Evolutionary conservation across 108 stramenopile genomes (phyloP), one percentile per base, ranked within the genome.

Genomic region (Pseudonitzschia multistriata): DNA sequence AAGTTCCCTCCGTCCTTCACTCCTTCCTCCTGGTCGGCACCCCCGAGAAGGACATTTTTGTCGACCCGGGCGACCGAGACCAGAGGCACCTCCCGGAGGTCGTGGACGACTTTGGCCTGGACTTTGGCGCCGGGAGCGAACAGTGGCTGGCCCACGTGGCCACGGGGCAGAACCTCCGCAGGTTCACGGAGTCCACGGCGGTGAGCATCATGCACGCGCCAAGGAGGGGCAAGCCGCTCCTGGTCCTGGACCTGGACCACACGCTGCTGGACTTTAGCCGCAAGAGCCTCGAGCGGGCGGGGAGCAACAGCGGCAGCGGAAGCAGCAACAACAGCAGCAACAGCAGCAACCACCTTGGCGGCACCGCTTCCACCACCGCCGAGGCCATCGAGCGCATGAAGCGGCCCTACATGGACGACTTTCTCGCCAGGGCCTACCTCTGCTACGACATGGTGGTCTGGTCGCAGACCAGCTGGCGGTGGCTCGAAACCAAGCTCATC

Each of bases 21-120:
- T 74, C 89, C 49, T 97, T 96, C 71, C 95, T 96, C 61, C 85
- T 97, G 47, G 95, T 97, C 92, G 97, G 97, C n/a, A 96, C 97
- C 7, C 91, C 91, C 1, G 97, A 97, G 71, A 91, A 84, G 53
- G 49, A 92, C 19, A 94, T 96, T 33, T 96, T 97, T 78, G 90
- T 97, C 10, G 96, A 97, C 74, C 96, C 96, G 1, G 40, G 39
- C 4, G 85, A 90, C 10, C 78, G 79, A 34, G 83, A 83, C 30
- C 13, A n/a, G n/a, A n/a, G n/a, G n/a, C 90, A 91, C 67, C 66
- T 96, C 42, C 95, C 95, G 0, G 92, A 91, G 70, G 89, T 96
- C 34, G 66, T 96, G 50, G 93, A 96, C 64, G 95, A 96, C 62
- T 93, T 96, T 80, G 93, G 93, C 72, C 81, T 94, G 27, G 93